Conservation (phyloP, 2,329 filamentous ascomycete genomes). For the Aspergillus arachidicola region DNA sequence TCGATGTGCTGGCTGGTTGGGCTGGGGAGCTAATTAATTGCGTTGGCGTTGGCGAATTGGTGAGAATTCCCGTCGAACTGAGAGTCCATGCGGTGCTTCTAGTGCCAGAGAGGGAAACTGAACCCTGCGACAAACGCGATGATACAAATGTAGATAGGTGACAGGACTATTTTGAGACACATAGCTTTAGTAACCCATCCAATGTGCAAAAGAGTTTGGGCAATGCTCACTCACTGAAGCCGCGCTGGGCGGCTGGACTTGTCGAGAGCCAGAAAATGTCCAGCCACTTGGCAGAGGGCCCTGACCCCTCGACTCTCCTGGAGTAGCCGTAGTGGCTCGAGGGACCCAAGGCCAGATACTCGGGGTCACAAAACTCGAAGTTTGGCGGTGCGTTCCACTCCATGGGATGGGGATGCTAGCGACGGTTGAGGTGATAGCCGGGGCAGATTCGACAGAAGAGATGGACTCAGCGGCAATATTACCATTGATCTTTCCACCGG, state of each 20-base stretch:
- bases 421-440: constrained; percentile 64
- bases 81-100: constrained; percentile 27
- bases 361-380: constrained; percentile 55
- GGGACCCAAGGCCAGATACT: constrained; percentile 71
- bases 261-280: constrained; percentile 76
- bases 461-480: constrained; percentile 50
- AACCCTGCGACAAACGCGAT: constrained; percentile 48
- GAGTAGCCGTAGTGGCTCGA: constrained; percentile 50
- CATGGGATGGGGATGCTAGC: constrained; percentile 69
- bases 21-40: constrained; percentile 1
- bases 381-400: constrained; percentile 50
- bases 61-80: constrained; percentile 10
- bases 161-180: constrained; percentile 11
- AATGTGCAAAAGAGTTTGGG: constrained; percentile 23
- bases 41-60: not conserved
- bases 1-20: not conserved
- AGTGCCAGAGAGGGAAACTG: constrained; percentile 51
- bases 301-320: constrained; percentile 48
- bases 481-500: constrained; percentile 76
- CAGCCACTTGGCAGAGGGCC: constrained; percentile 71
- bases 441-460: constrained; percentile 52
- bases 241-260: constrained; percentile 73
- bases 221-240: constrained; percentile 65
- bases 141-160: constrained; percentile 55
- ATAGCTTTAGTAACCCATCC: constrained; percentile 30